These are phyloP conservation scores for Leishmania martiniquensis DNA, from an alignment of 208 protist genomes.

Conservation along the genomic window DNA sequence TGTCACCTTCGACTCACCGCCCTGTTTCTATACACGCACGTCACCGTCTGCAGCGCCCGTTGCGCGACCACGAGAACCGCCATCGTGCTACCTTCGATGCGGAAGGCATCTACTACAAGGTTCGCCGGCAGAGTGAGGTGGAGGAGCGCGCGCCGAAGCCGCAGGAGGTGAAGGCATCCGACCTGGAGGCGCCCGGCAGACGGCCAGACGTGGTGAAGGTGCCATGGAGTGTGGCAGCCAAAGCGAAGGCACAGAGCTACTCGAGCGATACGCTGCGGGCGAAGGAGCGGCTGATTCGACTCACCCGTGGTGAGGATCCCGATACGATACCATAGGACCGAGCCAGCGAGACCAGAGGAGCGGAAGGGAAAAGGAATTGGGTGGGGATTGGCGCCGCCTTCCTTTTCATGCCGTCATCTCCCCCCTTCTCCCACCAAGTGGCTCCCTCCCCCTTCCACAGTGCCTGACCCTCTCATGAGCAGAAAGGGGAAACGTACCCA, in stretches of 20 bases:
- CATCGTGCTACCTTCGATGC: constrained; percentile 86
- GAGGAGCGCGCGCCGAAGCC: constrained; percentile 66
- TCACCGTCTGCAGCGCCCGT: constrained; percentile 64
- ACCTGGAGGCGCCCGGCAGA: constrained; percentile 32
- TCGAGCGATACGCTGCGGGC: constrained; percentile 75
- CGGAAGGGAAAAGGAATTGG: not conserved
- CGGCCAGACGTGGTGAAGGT: constrained; percentile 81
- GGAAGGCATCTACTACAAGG: constrained; percentile 86
- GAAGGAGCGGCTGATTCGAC: constrained; percentile 83
- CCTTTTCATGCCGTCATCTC: not conserved
- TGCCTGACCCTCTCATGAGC: not conserved
- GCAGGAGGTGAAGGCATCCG: constrained; percentile 63
- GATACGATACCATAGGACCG: constrained; percentile 70
- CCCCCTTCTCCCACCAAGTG: not conserved
- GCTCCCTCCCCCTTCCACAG: too few species aligned
- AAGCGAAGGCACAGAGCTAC: constrained; percentile 70
- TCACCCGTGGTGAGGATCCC: constrained; percentile 87
- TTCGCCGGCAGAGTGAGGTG: constrained; percentile 57
- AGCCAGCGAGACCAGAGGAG: not conserved
- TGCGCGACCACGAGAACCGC: constrained; percentile 77
- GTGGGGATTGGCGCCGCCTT: not conserved
- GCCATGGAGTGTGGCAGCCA: constrained; percentile 77
- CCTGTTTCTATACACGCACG: constrained; percentile 43
- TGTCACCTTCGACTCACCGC: not conserved
- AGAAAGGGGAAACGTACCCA: not conserved